Percentiles rank a stretch among this genome's conserved stretches.
These are phyloP conservation scores for Sideroxylon spinosum DNA, from an alignment of 179 eudicot species.

Conservation along the genomic window DNA sequence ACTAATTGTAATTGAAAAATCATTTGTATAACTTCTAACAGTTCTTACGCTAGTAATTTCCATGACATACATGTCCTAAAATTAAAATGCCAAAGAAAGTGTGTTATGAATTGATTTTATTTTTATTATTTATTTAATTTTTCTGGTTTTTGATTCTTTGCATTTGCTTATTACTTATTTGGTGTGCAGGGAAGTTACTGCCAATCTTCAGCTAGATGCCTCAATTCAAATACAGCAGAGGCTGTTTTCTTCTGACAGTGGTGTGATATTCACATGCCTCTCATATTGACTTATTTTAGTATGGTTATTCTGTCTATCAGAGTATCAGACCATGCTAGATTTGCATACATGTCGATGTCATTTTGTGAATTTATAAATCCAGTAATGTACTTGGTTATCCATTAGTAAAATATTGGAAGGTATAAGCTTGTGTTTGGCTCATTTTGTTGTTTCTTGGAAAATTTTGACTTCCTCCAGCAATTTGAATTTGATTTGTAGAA, in stretches of 20 bases:
- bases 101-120: too few relatives aligned
- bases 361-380: not conserved
- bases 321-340: not conserved
- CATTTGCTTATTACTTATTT: constrained; percentile 8
- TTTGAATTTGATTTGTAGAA: not conserved
- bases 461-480: not conserved
- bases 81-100: too few relatives aligned
- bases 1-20: too few relatives aligned
- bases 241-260: constrained; percentile 38
- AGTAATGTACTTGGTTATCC: not conserved
- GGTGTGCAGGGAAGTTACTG: constrained; percentile 28
- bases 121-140: not conserved
- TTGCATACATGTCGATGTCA: not conserved
- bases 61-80: too few relatives aligned
- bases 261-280: constrained; percentile 21
- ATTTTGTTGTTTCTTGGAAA: not conserved
- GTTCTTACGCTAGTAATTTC: too few relatives aligned
- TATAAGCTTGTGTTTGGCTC: not conserved
- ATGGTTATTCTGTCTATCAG: not conserved
- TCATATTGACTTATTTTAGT: not conserved
- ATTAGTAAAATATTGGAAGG: not conserved
- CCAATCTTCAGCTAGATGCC: constrained; percentile 23
- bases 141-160: not conserved
- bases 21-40: too few relatives aligned
- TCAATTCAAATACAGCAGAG: constrained; percentile 23